phyloP scores from a whole-genome alignment of 2,329 filamentous ascomycete species.

The Neonectria sp. region DNA sequence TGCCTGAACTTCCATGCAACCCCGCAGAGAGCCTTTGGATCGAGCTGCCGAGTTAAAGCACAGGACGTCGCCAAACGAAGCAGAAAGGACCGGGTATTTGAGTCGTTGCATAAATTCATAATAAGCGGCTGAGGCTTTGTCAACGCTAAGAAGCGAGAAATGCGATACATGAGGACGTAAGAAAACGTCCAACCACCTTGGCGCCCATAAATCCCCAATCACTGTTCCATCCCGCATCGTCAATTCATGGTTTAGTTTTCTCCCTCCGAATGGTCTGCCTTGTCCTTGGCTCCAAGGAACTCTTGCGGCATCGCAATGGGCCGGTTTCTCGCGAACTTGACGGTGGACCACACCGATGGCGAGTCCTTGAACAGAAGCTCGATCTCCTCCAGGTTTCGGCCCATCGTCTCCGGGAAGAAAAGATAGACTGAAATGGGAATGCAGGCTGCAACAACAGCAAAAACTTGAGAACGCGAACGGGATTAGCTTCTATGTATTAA shows the following conservation, averaged over 20 bases:
- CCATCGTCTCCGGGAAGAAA: constrained; percentile 62
- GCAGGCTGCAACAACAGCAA: constrained; percentile 57
- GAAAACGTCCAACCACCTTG: background rate
- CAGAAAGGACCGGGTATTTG: background rate
- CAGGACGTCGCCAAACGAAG: background rate
- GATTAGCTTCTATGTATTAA: too few relatives aligned
- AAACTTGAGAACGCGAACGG: constrained; percentile 50
- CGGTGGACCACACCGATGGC: constrained; percentile 54
- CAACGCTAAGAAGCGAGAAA: background rate
- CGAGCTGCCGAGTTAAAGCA: too few relatives aligned
- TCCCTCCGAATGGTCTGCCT: constrained; percentile 41
- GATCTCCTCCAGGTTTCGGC: constrained; percentile 63
- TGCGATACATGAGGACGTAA: background rate
- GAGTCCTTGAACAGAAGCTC: constrained; percentile 59
- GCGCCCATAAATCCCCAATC: background rate
- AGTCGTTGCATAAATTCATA: background rate
- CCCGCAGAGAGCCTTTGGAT: too few relatives aligned
- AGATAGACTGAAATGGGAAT: constrained; percentile 58
- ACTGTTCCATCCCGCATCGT: background rate
- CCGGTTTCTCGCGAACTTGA: constrained; percentile 55
- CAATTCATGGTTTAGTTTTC: background rate
- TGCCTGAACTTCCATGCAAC: too few relatives aligned
- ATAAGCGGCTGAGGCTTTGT: background rate
- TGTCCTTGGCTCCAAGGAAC: constrained; percentile 45
- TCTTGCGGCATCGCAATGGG: constrained; percentile 52